phyloP scores from a whole-genome alignment of 139 green algal genomes.

The Chlorella sp. region DNA sequence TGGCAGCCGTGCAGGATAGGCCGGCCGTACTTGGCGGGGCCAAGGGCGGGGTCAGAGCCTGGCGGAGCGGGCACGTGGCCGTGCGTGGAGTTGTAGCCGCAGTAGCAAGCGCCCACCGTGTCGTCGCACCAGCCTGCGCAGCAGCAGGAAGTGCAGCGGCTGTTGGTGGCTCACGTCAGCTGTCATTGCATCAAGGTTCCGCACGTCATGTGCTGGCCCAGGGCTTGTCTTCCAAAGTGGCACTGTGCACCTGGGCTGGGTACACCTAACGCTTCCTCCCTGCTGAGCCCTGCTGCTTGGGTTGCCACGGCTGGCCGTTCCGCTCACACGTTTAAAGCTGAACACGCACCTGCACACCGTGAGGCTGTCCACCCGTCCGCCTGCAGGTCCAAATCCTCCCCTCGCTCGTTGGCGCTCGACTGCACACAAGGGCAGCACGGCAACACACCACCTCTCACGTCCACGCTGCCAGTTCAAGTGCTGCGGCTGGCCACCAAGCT shows the following conservation, averaged over 20 bases:
- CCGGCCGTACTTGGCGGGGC: conserved; percentile 21
- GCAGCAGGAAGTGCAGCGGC: no score
- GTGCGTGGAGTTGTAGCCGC: conserved; percentile 14
- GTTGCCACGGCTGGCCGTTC: no score
- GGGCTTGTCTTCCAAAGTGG: neutral
- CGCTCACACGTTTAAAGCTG: neutral
- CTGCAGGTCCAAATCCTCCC: conserved; percentile 13
- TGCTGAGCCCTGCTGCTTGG: no score
- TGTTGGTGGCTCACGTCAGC: neutral
- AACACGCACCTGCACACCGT: conserved; percentile 11
- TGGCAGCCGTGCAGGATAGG: conserved; percentile 17
- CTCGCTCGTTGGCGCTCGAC: conserved; percentile 8
- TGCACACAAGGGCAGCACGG: neutral
- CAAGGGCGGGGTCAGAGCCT: conserved; percentile 20
- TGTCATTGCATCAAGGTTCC: neutral
- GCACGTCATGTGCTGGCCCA: neutral
- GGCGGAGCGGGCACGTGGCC: conserved; percentile 17
- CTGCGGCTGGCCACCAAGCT: no score
- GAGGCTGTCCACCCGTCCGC: conserved; percentile 18
- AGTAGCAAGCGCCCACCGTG: conserved; percentile 39
- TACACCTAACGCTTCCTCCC: no score
- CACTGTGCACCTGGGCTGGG: no score
- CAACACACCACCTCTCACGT: neutral
- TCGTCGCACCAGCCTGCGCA: conserved; percentile 46
- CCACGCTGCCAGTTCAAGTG: no score